Percentiles rank a stretch among this genome's conserved stretches.
phyloP scores from a whole-genome alignment of 306 rosid genomes.

The Prunus dulcis region DNA sequence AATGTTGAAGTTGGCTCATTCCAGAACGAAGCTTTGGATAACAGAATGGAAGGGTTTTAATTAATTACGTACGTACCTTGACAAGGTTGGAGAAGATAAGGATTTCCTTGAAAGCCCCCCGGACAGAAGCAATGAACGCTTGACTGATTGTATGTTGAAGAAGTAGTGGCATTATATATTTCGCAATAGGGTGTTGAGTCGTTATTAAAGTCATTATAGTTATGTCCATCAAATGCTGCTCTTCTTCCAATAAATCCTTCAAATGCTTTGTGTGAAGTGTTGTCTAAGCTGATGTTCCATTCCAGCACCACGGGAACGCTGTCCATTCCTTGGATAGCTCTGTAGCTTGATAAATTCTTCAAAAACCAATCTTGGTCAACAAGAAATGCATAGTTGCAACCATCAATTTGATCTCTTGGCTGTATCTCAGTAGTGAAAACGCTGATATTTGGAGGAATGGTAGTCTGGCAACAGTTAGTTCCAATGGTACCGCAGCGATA shows the following conservation, averaged over 20 bases:
- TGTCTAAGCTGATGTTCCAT: slow-evolving; percentile 2
- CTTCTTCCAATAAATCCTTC: no score
- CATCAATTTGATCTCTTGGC: no score
- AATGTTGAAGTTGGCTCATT: background rate
- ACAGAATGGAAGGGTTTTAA: background rate
- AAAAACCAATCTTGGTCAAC: slow-evolving; percentile 10
- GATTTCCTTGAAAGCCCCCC: slow-evolving; percentile 5
- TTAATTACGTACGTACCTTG: background rate
- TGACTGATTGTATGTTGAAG: background rate
- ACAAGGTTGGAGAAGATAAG: slow-evolving; percentile 12
- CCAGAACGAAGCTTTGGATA: no score
- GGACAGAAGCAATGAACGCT: slow-evolving; percentile 6
- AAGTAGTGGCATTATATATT: background rate
- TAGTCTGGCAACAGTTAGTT: slow-evolving; percentile 1
- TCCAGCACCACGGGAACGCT: slow-evolving; percentile 13
- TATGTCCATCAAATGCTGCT: no score
- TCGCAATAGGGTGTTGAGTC: background rate
- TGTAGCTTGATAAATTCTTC: no score
- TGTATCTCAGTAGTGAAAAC: background rate
- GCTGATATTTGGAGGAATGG: background rate
- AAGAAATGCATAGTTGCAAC: slow-evolving; percentile 7
- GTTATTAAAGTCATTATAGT: no score
- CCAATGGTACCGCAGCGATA: background rate
- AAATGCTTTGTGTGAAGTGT: no score
- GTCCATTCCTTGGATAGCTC: background rate